Conservation (phyloP, 768 basidiomycete species). For the Amanita brunnescens region DNA sequence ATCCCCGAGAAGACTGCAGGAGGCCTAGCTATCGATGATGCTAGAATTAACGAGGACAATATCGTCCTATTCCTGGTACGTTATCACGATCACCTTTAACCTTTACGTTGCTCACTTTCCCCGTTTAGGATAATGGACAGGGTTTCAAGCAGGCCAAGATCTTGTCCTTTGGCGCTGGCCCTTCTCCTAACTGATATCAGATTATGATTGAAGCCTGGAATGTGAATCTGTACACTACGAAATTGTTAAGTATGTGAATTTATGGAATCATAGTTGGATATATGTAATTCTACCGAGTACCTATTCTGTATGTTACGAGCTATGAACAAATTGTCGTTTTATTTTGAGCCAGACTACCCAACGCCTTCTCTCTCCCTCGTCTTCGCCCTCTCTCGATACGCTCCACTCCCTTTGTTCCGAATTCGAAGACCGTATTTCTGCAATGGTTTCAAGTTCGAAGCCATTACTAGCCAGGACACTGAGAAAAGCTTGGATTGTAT, state of each 20-base stretch:
- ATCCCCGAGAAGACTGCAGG: constrained; percentile 37
- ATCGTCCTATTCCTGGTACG: constrained; percentile 48
- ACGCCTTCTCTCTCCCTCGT: constrained; percentile 56
- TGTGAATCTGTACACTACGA: neutral
- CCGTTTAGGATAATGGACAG: constrained; percentile 27
- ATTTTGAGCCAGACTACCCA: constrained; percentile 68
- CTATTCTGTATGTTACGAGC: neutral
- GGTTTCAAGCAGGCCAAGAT: constrained; percentile 34
- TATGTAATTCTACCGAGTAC: neutral
- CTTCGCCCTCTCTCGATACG: constrained; percentile 43
- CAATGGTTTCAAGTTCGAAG: constrained; percentile 35
- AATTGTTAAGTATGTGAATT: neutral
- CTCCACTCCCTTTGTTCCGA: constrained; percentile 38
- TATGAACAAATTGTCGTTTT: constrained; percentile 27
- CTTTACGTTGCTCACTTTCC: neutral
- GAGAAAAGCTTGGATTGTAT: constrained; percentile 59
- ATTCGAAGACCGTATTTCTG: constrained; percentile 42
- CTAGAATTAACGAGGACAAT: constrained; percentile 53
- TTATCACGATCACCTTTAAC: constrained; percentile 4
- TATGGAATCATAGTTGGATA: neutral
- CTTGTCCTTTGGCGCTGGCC: constrained; percentile 33
- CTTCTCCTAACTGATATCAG: neutral
- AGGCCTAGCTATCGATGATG: constrained; percentile 36
- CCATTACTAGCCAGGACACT: constrained; percentile 26
- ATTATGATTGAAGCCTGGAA: neutral